Evolutionary conservation across 2,329 filamentous ascomycete species (phyloP), one percentile per base, ranked within the genome.

Genomic region (Fusarium sp.): DNA sequence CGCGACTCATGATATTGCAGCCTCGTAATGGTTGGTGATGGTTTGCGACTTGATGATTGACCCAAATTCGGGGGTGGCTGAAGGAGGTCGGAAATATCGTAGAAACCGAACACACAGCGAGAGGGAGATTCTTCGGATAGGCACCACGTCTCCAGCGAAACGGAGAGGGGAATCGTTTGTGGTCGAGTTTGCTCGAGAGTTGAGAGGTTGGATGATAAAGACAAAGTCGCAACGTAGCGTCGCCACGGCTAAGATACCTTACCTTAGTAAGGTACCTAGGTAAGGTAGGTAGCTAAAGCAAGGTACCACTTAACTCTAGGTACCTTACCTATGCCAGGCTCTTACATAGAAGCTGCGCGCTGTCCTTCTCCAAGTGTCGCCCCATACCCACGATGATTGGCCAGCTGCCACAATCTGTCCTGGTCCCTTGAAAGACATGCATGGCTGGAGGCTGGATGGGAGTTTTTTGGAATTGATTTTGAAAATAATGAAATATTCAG

Each of bases 1-100:
- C 77, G 77, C 74, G 75, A 73, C 69, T 80, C 81, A 82, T 82
- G 74, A 63, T 82, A 74, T 78, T 62, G 54, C 59, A 64, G 60
- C 38, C 45, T 72, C 63, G 62, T 74, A 56, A 54, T 51, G 68
- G 71, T 67, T 60, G 42, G 66, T 56, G 57, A 48, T 50, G 59
- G 59, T 72, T 68, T 72, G 71, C 68, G 59, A 71, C 61, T 44
- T 55, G 54, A 53, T 26, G 69, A 41, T 50, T 72, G 53, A 67
- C 48, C 58, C 36, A 57, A 42, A 48, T 38, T 72, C 54, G 44
- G 41, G 58, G 44, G 36, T 47, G 38, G 48, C 45, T 22, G 54
- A 51, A 26, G 47, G 53, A 50, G 39, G 36, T 57, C 50, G 22
- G 41, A 70, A 56, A 50, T 48, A 50, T 66, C 44, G 58, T 53